Percentiles rank a stretch among this genome's conserved stretches.
phyloP scores from a whole-genome alignment of 2,329 filamentous ascomycete genomes.

The Cladosporium sp. region DNA sequence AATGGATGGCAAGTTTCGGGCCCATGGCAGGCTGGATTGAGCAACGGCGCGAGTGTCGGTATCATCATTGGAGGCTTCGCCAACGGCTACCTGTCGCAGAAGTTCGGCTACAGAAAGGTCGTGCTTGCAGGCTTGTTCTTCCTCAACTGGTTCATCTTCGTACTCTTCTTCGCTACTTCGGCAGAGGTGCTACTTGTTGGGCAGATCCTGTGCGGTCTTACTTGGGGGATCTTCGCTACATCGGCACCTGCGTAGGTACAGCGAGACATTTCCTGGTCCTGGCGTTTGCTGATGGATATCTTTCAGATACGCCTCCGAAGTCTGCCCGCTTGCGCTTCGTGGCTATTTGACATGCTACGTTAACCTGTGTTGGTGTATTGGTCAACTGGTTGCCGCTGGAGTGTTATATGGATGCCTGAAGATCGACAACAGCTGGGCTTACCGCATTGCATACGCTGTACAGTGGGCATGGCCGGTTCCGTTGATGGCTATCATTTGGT shows the following conservation, averaged over 20 bases:
- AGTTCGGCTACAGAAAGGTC: slow-evolving; percentile 14
- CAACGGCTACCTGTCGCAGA: slow-evolving; percentile 9
- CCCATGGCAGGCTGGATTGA: slow-evolving; percentile 30
- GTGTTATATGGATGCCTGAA: slow-evolving; percentile 23
- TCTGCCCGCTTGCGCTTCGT: neutral
- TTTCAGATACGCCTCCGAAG: slow-evolving; percentile 30
- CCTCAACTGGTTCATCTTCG: slow-evolving; percentile 42
- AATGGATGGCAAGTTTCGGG: slow-evolving; percentile 27
- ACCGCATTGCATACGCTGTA: slow-evolving; percentile 35
- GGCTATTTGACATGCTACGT: slow-evolving; percentile 31
- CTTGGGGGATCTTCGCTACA: slow-evolving; percentile 56
- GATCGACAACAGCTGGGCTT: slow-evolving; percentile 28
- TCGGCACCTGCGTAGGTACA: slow-evolving; percentile 52
- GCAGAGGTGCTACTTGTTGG: slow-evolving; percentile 39
- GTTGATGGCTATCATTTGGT: slow-evolving; percentile 25
- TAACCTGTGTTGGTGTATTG: slow-evolving; percentile 43
- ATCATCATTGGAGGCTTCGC: slow-evolving; percentile 44
- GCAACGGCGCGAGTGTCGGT: slow-evolving; percentile 48
- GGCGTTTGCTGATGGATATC: neutral
- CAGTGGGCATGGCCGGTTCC: slow-evolving; percentile 45
- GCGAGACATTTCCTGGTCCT: slow-evolving; percentile 37
- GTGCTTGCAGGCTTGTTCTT: slow-evolving; percentile 13
- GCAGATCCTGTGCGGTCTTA: slow-evolving; percentile 51
- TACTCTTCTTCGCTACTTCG: slow-evolving; percentile 46
- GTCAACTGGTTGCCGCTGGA: slow-evolving; percentile 32